Conservation (phyloP, 2,329 filamentous ascomycete species). For the Lasiodiplodia sp. region DNA sequence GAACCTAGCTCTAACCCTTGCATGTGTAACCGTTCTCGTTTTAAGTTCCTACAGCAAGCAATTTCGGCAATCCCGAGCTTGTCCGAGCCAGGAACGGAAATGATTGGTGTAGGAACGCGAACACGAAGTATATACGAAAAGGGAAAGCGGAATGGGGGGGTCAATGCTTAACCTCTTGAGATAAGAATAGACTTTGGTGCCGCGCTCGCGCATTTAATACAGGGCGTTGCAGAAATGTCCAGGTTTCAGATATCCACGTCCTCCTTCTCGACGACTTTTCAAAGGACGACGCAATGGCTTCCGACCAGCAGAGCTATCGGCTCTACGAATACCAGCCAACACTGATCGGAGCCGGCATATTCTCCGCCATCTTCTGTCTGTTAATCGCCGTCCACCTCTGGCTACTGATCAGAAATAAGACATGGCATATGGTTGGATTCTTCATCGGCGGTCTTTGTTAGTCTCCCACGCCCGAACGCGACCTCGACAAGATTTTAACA, state of each 20-base stretch:
- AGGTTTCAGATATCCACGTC: neutral
- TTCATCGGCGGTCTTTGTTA: conserved; percentile 59
- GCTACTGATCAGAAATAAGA: conserved; percentile 48
- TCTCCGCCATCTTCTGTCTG: conserved; percentile 39
- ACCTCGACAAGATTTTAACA: too few species aligned
- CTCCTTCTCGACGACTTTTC: neutral
- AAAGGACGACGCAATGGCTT: neutral
- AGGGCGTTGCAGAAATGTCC: neutral
- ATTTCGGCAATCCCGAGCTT: neutral
- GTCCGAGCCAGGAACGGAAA: neutral
- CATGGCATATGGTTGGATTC: conserved; percentile 61
- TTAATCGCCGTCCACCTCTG: conserved; percentile 46
- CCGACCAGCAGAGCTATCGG: conserved; percentile 10
- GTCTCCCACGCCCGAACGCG: conserved; percentile 22
- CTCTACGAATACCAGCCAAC: conserved; percentile 44
- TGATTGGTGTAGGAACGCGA: neutral
- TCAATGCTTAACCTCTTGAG: neutral
- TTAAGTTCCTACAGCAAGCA: neutral
- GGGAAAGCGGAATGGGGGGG: neutral
- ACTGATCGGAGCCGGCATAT: conserved; percentile 39
- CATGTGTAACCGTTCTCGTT: neutral
- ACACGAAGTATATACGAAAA: neutral
- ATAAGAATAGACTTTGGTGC: neutral
- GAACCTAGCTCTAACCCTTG: neutral
- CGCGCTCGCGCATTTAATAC: neutral